These are phyloP conservation scores for Lagenidium sp. DNA, from an alignment of 352 stramenopile species.

Conservation along the genomic window DNA sequence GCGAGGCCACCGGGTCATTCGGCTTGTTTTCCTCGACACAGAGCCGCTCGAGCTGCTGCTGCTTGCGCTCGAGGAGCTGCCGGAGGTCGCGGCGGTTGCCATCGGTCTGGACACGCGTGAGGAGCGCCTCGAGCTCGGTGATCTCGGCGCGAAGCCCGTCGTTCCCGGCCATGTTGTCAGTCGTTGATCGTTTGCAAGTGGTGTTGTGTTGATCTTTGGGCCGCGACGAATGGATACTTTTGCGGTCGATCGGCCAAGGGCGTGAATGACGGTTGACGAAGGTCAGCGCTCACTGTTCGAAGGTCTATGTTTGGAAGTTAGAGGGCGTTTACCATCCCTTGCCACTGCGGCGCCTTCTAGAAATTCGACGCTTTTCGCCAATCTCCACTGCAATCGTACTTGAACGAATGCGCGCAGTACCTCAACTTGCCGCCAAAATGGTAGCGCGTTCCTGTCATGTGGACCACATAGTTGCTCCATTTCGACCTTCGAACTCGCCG, in stretches of 20 bases:
- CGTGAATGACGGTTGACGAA: no score
- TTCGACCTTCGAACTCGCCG: not conserved
- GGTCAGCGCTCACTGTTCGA: no score
- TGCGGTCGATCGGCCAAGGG: no score
- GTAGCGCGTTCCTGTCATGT: not conserved
- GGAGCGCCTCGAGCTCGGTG: constrained; percentile 52
- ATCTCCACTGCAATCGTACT: not conserved
- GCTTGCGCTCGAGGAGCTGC: constrained; percentile 47
- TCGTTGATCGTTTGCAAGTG: not conserved
- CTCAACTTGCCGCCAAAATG: constrained; percentile 11
- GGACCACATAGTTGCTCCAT: constrained; percentile 3
- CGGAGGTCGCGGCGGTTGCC: constrained; percentile 60
- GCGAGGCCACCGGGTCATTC: constrained; percentile 11
- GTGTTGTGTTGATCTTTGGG: no score
- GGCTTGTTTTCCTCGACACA: not conserved
- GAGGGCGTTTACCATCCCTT: not conserved
- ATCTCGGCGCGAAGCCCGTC: constrained; percentile 40
- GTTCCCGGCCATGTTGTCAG: constrained; percentile 15
- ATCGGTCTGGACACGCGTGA: constrained; percentile 34
- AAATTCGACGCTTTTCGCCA: not conserved
- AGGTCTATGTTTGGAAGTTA: not conserved
- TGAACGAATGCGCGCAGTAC: not conserved
- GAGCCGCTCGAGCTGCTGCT: constrained; percentile 27
- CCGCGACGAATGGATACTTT: no score
- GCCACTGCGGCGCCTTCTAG: not conserved